Evolutionary conservation across 73 alveolate genomes (phyloP).

Genomic region (Tetrahymena malaccensis): DNA sequence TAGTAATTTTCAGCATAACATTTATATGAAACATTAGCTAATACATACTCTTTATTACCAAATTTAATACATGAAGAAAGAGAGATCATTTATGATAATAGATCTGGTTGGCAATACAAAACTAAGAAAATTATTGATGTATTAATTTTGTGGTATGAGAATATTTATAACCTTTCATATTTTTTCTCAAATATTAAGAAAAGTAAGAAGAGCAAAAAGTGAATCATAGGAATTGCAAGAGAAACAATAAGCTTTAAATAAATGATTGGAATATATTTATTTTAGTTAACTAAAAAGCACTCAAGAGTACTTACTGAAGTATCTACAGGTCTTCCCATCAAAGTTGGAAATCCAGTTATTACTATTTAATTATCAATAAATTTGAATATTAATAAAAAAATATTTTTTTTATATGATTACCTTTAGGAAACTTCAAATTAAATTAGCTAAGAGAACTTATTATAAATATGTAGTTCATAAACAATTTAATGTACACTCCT

Average conservation of each 20-base stretch:
- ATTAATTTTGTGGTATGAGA: neutral
- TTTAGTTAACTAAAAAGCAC: neutral
- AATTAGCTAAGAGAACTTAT: neutral
- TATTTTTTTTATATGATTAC: neutral
- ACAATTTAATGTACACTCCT: conserved; percentile 5
- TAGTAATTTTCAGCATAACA: too few species aligned
- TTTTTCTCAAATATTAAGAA: neutral
- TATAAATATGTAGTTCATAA: neutral
- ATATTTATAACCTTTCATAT: too few species aligned
- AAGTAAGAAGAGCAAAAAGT: neutral
- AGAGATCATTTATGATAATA: too few species aligned
- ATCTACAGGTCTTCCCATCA: neutral
- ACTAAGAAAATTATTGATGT: neutral
- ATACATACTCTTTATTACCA: too few species aligned
- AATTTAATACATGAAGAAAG: too few species aligned
- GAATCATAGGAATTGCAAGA: neutral
- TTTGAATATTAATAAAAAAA: neutral
- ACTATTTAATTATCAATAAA: neutral
- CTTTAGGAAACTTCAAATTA: neutral
- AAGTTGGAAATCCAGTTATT: conserved; percentile 2
- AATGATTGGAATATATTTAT: neutral
- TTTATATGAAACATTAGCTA: too few species aligned
- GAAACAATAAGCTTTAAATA: neutral
- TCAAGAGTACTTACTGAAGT: neutral
- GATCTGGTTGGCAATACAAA: neutral